phyloP scores from a whole-genome alignment of 768 basidiomycete species.

The Cantharellus cinnabarinus region DNA sequence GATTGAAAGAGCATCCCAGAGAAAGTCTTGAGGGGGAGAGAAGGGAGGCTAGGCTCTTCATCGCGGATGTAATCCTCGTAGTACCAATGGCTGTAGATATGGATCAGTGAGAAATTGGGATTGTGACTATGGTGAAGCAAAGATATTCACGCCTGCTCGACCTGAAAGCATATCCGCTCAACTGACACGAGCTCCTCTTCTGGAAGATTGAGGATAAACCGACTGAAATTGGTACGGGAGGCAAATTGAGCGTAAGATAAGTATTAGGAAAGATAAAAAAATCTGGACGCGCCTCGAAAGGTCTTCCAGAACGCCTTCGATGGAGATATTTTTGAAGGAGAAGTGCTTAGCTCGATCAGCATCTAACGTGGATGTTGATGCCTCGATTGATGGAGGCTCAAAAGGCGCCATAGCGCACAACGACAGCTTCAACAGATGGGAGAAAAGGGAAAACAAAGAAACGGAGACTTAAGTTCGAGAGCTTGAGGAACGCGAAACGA shows the following conservation, averaged over 20 bases:
- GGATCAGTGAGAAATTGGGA: slow-evolving; percentile 3
- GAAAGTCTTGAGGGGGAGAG: slow-evolving; percentile 78
- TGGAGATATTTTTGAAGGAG: slow-evolving; percentile 49
- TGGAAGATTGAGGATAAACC: slow-evolving; percentile 92
- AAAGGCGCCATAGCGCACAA: neutral
- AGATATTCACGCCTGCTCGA: slow-evolving; percentile 74
- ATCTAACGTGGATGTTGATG: neutral
- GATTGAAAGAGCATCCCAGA: slow-evolving; percentile 76
- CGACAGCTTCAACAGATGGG: neutral
- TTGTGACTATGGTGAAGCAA: no score
- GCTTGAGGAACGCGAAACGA: no score
- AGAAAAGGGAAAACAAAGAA: neutral
- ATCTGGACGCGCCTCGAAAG: slow-evolving; percentile 42
- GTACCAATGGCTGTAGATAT: slow-evolving; percentile 73
- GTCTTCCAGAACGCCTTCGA: slow-evolving; percentile 79
- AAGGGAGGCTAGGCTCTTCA: slow-evolving; percentile 69
- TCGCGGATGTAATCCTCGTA: slow-evolving; percentile 98
- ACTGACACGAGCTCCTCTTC: slow-evolving; percentile 77
- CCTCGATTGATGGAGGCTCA: neutral
- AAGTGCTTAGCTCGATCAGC: slow-evolving; percentile 10
- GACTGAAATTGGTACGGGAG: slow-evolving; percentile 25
- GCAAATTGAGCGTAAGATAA: neutral
- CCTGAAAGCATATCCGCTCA: slow-evolving; percentile 93
- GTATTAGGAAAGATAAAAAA: slow-evolving; percentile 7
- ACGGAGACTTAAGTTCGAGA: neutral